These are phyloP conservation scores for Nigrograna mackinnonii DNA, from an alignment of 2,329 filamentous ascomycete species.

Conservation along the genomic window DNA sequence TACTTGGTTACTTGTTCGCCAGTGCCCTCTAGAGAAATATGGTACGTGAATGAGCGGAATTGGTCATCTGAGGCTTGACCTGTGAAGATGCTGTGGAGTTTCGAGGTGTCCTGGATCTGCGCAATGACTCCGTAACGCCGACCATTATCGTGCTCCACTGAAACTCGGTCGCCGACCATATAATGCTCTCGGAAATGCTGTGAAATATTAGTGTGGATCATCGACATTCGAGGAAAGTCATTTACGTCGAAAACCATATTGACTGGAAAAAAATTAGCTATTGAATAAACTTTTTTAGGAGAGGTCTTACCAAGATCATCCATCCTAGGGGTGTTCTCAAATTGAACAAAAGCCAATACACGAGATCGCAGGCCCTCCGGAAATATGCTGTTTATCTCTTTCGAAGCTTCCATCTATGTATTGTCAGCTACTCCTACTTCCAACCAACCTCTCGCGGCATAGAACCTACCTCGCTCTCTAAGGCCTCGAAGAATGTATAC, in stretches of 20 bases:
- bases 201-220: conserved; percentile 1
- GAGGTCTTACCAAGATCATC: conserved; percentile 73
- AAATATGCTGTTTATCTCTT: conserved; percentile 88
- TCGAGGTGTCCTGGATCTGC: conserved; percentile 34
- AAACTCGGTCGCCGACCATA: conserved; percentile 34
- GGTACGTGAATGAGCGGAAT: conserved; percentile 34
- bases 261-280: conserved; percentile 27
- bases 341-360: conserved; percentile 87
- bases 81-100: conserved; percentile 29
- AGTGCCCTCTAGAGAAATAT: conserved; percentile 34
- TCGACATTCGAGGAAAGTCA: background rate
- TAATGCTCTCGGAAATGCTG: conserved; percentile 41
- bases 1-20: conserved; percentile 52
- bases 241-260: conserved; percentile 35
- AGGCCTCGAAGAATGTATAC: conserved; percentile 88
- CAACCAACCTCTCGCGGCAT: conserved; percentile 22
- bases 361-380: conserved; percentile 90
- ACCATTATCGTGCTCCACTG: conserved; percentile 31
- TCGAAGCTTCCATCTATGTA: conserved; percentile 64
- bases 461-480: conserved; percentile 80
- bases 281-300: too few species aligned
- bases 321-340: conserved; percentile 80
- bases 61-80: conserved; percentile 30
- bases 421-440: too few species aligned
- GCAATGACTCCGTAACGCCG: conserved; percentile 32